Percentiles rank a stretch among this genome's conserved stretches.
Conservation (phyloP, 495 filamentous ascomycete genomes). For the Xylaria longipes region DNA sequence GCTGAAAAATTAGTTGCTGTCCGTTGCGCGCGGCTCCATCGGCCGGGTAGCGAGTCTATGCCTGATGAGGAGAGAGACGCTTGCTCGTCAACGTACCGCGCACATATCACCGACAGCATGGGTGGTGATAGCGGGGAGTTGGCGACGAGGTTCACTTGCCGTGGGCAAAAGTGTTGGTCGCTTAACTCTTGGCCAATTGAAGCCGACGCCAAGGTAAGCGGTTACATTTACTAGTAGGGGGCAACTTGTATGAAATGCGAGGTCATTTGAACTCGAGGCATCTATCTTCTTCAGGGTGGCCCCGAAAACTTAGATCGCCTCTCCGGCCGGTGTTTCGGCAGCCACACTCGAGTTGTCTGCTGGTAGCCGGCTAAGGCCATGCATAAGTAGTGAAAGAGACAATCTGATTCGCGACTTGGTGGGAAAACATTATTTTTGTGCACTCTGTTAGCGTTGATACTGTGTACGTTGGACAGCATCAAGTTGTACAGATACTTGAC, state of each 20-base stretch:
- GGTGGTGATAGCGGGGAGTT: not conserved
- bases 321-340: slow-evolving; percentile 3
- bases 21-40: slow-evolving; percentile 14
- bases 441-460: not conserved
- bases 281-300: not conserved
- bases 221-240: not conserved
- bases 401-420: not conserved
- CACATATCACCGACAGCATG: not conserved
- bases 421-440: not conserved
- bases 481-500: not conserved
- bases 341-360: not conserved
- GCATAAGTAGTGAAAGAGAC: not conserved
- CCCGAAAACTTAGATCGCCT: not conserved
- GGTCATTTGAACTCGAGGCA: not conserved
- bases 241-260: not conserved
- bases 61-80: not conserved
- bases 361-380: not conserved
- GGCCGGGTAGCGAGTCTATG: slow-evolving; percentile 2
- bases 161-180: slow-evolving; percentile 2
- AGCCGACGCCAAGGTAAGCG: not conserved
- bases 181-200: slow-evolving; percentile 19
- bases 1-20: slow-evolving; percentile 13
- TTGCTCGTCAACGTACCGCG: not conserved
- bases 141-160: slow-evolving; percentile 10
- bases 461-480: not conserved